Conservation (phyloP, 2,329 filamentous ascomycete genomes). For the Aspergillus ruber region DNA sequence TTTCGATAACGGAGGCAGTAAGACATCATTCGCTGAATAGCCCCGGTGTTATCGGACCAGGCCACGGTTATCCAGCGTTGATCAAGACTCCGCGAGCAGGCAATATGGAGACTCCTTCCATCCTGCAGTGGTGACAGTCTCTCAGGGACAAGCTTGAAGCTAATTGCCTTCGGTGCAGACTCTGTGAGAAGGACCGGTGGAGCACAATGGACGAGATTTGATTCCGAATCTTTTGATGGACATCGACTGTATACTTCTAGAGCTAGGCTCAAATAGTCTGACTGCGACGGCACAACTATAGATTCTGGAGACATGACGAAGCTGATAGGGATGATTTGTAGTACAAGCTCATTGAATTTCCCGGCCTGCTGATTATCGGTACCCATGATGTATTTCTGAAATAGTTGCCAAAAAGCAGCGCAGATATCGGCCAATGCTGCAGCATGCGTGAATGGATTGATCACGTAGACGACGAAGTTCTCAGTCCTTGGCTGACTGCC, state of each 20-base stretch:
- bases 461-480: slow-evolving; percentile 52
- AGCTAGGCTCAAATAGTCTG: slow-evolving; percentile 45
- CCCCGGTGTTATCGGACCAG: slow-evolving; percentile 54
- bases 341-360: slow-evolving; percentile 44
- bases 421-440: slow-evolving; percentile 47
- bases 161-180: slow-evolving; percentile 46
- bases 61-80: slow-evolving; percentile 53
- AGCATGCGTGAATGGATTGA: slow-evolving; percentile 49
- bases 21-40: slow-evolving; percentile 47
- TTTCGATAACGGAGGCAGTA: slow-evolving; percentile 46
- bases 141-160: slow-evolving; percentile 50
- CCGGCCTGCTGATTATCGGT: slow-evolving; percentile 25
- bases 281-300: slow-evolving; percentile 46
- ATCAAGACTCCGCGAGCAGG: slow-evolving; percentile 51
- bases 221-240: slow-evolving; percentile 36
- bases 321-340: slow-evolving; percentile 53
- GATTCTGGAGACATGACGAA: slow-evolving; percentile 48
- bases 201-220: slow-evolving; percentile 40
- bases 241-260: slow-evolving; percentile 55
- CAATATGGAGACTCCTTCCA: slow-evolving; percentile 53
- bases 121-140: slow-evolving; percentile 52
- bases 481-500: slow-evolving; percentile 26
- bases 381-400: slow-evolving; percentile 46
- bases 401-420: slow-evolving; percentile 51
- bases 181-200: slow-evolving; percentile 51